phyloP scores from a whole-genome alignment of 108 stramenopile genomes.

The Chaetoceros muelleri region DNA sequence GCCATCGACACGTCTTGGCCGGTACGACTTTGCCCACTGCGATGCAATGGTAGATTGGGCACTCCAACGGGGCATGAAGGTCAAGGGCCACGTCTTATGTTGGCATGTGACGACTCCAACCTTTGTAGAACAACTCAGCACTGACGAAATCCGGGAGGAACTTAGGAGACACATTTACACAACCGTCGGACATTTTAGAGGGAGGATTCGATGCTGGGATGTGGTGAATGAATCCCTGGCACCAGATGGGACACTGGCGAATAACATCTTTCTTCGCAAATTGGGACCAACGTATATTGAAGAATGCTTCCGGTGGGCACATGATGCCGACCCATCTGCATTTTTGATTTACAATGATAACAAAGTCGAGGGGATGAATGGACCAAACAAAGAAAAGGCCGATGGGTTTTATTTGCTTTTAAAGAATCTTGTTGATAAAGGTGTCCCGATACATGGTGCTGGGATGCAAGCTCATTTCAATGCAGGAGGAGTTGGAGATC shows the following conservation, averaged over 20 bases:
- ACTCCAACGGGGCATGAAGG: conserved; percentile 43
- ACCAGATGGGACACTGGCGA: conserved; percentile 77
- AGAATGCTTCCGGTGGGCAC: conserved; percentile 86
- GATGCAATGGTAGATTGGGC: conserved; percentile 87
- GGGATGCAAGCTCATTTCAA: conserved; percentile 89
- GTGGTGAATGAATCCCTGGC: conserved; percentile 87
- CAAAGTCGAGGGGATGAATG: conserved; percentile 83
- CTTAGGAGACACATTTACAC: conserved; percentile 75
- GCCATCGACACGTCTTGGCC: conserved; percentile 42
- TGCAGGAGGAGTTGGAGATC: conserved; percentile 53
- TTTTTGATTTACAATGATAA: conserved; percentile 89
- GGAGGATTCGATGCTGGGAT: conserved; percentile 79
- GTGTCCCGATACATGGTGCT: conserved; percentile 80
- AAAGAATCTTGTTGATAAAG: conserved; percentile 46
- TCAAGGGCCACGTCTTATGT: conserved; percentile 83
- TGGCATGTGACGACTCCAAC: conserved; percentile 81
- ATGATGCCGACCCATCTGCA: conserved; percentile 85
- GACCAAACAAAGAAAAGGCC: conserved; percentile 55
- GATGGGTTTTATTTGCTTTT: conserved; percentile 78
- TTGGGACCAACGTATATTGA: conserved; percentile 83
- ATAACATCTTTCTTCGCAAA: conserved; percentile 80
- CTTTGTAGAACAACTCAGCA: conserved; percentile 44
- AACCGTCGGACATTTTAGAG: conserved; percentile 76
- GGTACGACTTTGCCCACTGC: conserved; percentile 78
- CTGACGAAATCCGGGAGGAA: conserved; percentile 46